Base-by-base conservation (phyloP, 345 rosid genomes). In the Populus tremula region DNA sequence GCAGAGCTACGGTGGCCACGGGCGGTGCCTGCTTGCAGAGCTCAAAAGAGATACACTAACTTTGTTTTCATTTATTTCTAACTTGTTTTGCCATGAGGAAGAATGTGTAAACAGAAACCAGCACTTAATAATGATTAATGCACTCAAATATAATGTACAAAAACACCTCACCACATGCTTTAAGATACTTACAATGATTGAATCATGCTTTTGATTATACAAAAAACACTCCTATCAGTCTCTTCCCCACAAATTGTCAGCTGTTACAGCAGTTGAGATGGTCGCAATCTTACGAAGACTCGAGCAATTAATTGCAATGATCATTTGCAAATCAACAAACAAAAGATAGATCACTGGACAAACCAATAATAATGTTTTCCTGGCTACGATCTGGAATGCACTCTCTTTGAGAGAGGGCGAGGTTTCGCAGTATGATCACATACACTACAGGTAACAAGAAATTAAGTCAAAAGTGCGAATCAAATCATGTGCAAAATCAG, bases 311-410 rank as follows among this genome's bases (percentile, higher is more conserved):
- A 63, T 17, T 27, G 27, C 47, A 56, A 47, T 16, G 23, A 67
- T 47, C 49, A 6, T 49, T 76, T 67, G 63, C 31, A 35, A 2
- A 16, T 67, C 0, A 2, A 25, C 67, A 54, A 68, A 56, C 69
- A 68, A 56, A 59, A 41, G 36, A 47, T n/a, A 67, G 53, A 76
- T 66, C n/a, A 75, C 47, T 75, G 17, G 6, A 18, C 41, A 39
- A 39, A 39, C 41, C 41, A 45, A 13, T 45, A 45, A 45, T 13
- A 13, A 45, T 54, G 61, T 54, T 21, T 20, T 54, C 10, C 20
- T 54, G 61, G 61, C 20, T 20, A 54, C 61, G 50, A 45, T 45
- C 50, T 13, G 0, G 16, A 13, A 45, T 45, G 50, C 50, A 45
- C 17, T 45, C 50, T 45, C 50, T 1, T 13, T 45, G 17, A 45